phyloP scores from a whole-genome alignment of 306 rosid species.

The Malus sylvestris region DNA sequence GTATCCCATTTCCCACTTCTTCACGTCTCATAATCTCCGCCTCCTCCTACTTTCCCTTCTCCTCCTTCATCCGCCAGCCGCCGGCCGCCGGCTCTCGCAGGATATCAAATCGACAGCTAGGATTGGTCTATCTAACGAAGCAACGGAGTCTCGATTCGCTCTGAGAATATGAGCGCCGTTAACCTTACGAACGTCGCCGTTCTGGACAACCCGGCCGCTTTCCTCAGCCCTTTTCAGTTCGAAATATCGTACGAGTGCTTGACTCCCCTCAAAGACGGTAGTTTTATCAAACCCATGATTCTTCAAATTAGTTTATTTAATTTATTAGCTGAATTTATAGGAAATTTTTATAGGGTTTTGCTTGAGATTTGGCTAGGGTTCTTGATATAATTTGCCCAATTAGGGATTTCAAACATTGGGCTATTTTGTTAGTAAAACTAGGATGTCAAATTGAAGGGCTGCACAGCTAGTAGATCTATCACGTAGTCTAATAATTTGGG shows the following conservation, averaged over 20 bases:
- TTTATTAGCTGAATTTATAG: not conserved
- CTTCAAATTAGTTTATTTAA: not conserved
- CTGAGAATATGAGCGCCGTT: slow-evolving; percentile 59
- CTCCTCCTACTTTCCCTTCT: not conserved
- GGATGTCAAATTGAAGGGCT: not conserved
- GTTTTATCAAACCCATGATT: not conserved
- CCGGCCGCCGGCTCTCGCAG: not conserved
- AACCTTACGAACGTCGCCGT: slow-evolving; percentile 86
- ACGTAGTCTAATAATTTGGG: not conserved
- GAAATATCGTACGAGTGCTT: slow-evolving; percentile 42
- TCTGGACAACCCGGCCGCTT: slow-evolving; percentile 70
- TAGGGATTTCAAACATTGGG: not conserved
- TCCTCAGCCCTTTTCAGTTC: slow-evolving; percentile 45
- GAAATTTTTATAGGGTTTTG: not conserved
- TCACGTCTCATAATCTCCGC: not conserved
- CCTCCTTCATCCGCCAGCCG: not conserved
- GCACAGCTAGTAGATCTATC: not conserved
- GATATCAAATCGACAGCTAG: slow-evolving; percentile 3
- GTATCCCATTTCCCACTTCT: too few relatives aligned
- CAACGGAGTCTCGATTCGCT: not conserved
- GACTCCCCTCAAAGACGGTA: slow-evolving; percentile 43
- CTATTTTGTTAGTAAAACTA: not conserved
- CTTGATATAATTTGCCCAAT: not conserved
- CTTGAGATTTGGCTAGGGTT: not conserved
- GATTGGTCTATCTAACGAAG: not conserved